Evolutionary conservation across 2,329 filamentous ascomycete genomes (phyloP), one percentile per base, ranked within the genome.

Genomic region (Paraconiothyrium brasiliense): DNA sequence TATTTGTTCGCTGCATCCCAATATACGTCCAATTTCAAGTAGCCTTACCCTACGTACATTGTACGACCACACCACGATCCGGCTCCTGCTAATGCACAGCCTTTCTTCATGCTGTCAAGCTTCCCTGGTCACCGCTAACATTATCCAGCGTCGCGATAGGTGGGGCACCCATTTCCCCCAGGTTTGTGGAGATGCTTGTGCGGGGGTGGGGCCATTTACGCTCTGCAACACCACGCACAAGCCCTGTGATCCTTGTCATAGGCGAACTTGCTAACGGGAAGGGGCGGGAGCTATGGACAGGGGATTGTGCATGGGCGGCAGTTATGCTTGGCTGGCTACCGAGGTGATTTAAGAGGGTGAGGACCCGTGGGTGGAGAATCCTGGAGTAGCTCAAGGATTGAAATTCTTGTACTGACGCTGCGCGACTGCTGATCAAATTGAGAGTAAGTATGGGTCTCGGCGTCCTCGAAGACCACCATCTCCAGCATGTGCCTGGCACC

Each of bases 401-500:
- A 35, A 30, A 6, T 37, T 50, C 5, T 34, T 39, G 48, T 7
- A 35, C 4, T 16, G 39, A 9, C 27, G 22, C 14, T 27, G 30
- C 4, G 34, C 37, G 16, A 32, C 3, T 22, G 37, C 22, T 35
- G 34, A 24, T 24, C 1, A 10, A 32, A 49, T n/a, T 9, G 32
- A 14, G 11, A 20, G 52, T 41, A 35, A 64, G 10, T 14, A 70
- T 70, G 67, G 67, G 67, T 58, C 67, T 70, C 35, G 67, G 67
- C 20, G 57, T 70, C 10, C 62, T 70, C n/a, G 66, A 70, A 24
- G 67, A 70, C 44, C 52, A 59, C 39, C 62, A 68, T 48, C 52
- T 70, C 6, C 55, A 68, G 51, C 67, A 70, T 62, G 67, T 70
- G 39, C 67, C 67, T 14, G 67, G 67, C 35, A 70, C 67, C 14